These are phyloP conservation scores for Plasmodium malariae DNA, from an alignment of 169 alveolate genomes.

Conservation along the genomic window DNA sequence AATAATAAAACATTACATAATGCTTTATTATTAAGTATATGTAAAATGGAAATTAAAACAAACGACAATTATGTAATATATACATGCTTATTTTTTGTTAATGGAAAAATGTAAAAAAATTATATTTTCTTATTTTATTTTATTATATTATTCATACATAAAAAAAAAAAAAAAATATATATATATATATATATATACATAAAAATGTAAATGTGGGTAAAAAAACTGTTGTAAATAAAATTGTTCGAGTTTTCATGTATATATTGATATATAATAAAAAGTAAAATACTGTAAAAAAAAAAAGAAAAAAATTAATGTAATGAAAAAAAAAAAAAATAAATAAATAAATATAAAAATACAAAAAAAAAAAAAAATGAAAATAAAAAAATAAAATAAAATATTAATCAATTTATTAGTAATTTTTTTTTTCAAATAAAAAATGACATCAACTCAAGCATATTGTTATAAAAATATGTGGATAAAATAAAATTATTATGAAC, in stretches of 20 bases:
- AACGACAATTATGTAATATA: conserved; percentile 24
- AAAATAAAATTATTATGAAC: neutral
- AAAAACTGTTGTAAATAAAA: conserved; percentile 30
- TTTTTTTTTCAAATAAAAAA: neutral
- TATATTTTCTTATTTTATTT: conserved; percentile 7
- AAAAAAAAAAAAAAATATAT: too few species aligned
- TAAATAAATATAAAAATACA: neutral
- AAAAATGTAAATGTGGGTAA: too few species aligned
- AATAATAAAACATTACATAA: neutral
- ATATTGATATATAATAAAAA: neutral
- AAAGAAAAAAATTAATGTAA: neutral
- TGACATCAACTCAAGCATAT: conserved; percentile 7
- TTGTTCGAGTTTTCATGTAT: conserved; percentile 9
- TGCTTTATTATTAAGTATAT: neutral
- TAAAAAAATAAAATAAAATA: conserved; percentile 1
- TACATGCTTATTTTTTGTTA: conserved; percentile 4
- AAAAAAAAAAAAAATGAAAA: conserved; percentile 7
- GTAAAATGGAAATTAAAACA: conserved; percentile 21
- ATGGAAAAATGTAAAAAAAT: conserved; percentile 3
- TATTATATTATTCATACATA: too few species aligned
- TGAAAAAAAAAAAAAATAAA: neutral
- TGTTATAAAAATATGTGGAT: neutral
- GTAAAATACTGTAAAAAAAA: neutral
- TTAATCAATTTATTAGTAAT: neutral
- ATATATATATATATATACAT: too few species aligned